Conservation (phyloP, 805 yeast species). For the Ogataea populi-albae region DNA sequence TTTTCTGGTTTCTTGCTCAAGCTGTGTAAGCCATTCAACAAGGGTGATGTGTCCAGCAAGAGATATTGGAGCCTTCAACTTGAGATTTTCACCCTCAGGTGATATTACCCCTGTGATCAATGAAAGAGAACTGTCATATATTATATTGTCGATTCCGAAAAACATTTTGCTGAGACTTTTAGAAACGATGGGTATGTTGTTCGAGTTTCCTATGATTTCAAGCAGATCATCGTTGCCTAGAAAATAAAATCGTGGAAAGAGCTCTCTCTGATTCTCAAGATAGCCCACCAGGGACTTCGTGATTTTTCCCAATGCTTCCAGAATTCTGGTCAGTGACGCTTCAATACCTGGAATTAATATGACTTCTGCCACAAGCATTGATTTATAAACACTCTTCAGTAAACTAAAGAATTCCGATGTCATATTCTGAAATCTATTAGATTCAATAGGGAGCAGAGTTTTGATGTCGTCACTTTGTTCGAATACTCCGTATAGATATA, state of each 20-base stretch:
- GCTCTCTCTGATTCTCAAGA: constrained; percentile 72
- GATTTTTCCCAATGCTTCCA: constrained; percentile 56
- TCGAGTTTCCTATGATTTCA: constrained; percentile 71
- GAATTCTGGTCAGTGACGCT: constrained; percentile 43
- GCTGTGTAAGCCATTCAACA: constrained; percentile 57
- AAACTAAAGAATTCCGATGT: constrained; percentile 58
- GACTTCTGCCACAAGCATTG: constrained; percentile 54
- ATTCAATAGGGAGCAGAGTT: constrained; percentile 65
- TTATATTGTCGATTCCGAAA: constrained; percentile 52
- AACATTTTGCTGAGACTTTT: constrained; percentile 71
- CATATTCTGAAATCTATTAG: constrained; percentile 59
- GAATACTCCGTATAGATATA: constrained; percentile 78
- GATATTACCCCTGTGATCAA: constrained; percentile 47
- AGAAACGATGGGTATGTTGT: constrained; percentile 44
- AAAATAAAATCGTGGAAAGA: constrained; percentile 80
- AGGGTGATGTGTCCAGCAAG: constrained; percentile 41
- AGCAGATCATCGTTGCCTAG: constrained; percentile 87
- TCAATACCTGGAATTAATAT: constrained; percentile 48
- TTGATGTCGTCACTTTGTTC: constrained; percentile 56
- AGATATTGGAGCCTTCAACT: constrained; percentile 42
- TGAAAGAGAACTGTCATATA: constrained; percentile 26
- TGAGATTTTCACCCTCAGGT: constrained; percentile 60
- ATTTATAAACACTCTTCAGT: constrained; percentile 47
- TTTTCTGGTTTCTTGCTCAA: constrained; percentile 53
- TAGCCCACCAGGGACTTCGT: constrained; percentile 70